Percentiles rank a stretch among this genome's conserved stretches.
Evolutionary conservation across 352 stramenopile genomes (phyloP).

Genomic region (Phytophthora podocarpi): DNA sequence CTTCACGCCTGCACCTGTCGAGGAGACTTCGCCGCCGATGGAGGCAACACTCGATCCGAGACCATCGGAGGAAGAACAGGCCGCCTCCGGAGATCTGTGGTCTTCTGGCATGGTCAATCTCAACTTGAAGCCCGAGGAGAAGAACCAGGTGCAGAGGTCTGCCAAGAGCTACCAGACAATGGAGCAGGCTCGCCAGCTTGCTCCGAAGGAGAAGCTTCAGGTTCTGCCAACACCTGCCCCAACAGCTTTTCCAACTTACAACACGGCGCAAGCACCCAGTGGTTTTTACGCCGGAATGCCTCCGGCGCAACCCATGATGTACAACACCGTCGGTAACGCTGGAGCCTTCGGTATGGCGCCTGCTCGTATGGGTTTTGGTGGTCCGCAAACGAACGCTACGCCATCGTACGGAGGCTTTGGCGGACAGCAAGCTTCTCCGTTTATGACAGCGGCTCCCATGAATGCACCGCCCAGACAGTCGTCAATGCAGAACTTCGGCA

Average conservation of each 20-base stretch:
- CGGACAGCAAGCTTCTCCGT: slow-evolving; percentile 41
- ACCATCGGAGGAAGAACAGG: slow-evolving; percentile 35
- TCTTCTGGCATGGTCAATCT: slow-evolving; percentile 77
- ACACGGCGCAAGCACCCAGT: slow-evolving; percentile 9
- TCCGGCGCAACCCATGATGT: slow-evolving; percentile 44
- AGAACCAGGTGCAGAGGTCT: slow-evolving; percentile 50
- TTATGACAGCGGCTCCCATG: slow-evolving; percentile 43
- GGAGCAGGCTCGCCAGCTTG: slow-evolving; percentile 67
- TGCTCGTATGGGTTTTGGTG: slow-evolving; percentile 25
- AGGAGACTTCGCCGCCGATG: slow-evolving; percentile 28
- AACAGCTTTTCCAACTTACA: slow-evolving; percentile 35
- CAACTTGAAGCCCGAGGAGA: slow-evolving; percentile 66
- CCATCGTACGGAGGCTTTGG: slow-evolving; percentile 22
- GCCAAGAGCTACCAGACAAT: slow-evolving; percentile 70
- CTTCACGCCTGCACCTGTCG: slow-evolving; percentile 60
- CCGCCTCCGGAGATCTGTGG: slow-evolving; percentile 59
- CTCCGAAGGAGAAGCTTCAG: slow-evolving; percentile 66
- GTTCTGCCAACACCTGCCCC: slow-evolving; percentile 51
- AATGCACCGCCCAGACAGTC: slow-evolving; percentile 27
- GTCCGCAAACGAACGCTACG: slow-evolving; percentile 21
- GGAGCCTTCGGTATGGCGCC: slow-evolving; percentile 29
- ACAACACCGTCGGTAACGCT: slow-evolving; percentile 33
- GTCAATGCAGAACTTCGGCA: slow-evolving; percentile 33
- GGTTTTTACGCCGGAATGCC: slow-evolving; percentile 37
- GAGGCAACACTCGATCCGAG: slow-evolving; percentile 17